Evolutionary conservation across 2,329 filamentous ascomycete genomes (phyloP).

Genomic region (Aspergillus phoenicis): DNA sequence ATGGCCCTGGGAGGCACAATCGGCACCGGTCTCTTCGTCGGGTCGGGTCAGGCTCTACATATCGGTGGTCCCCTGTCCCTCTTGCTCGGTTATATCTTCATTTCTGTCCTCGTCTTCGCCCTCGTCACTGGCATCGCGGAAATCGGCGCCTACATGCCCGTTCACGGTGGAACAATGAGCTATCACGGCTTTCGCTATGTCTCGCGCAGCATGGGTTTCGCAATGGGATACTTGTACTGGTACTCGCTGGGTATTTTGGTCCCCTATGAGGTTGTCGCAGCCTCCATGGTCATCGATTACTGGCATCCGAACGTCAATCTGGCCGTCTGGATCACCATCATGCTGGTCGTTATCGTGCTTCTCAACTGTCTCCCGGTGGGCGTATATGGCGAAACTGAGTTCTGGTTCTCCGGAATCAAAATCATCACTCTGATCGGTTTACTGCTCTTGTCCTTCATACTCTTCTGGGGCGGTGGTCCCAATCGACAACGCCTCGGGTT

Average conservation of each 20-base stretch:
- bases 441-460: constrained; percentile 55
- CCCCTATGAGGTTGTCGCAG: constrained; percentile 65
- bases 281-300: constrained; percentile 66
- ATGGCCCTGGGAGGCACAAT: constrained; percentile 62
- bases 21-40: constrained; percentile 58
- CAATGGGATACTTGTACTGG: constrained; percentile 52
- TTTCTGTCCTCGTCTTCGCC: constrained; percentile 50
- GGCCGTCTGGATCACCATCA: constrained; percentile 57
- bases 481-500: constrained; percentile 54
- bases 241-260: constrained; percentile 52
- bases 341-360: constrained; percentile 60
- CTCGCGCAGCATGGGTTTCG: constrained; percentile 45
- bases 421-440: constrained; percentile 56
- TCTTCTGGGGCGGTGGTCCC: constrained; percentile 61
- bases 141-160: constrained; percentile 46
- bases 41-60: constrained; percentile 55
- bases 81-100: constrained; percentile 55
- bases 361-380: constrained; percentile 53
- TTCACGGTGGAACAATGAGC: constrained; percentile 49
- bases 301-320: constrained; percentile 55
- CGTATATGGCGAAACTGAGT: constrained; percentile 58
- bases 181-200: constrained; percentile 49
- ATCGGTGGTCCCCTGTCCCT: constrained; percentile 56
- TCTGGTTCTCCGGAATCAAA: constrained; percentile 57
- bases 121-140: constrained; percentile 52